Evolutionary conservation across 139 green algal species (phyloP), one percentile per base, ranked within the genome.

Genomic region (Astrephomene gubernaculifera): DNA sequence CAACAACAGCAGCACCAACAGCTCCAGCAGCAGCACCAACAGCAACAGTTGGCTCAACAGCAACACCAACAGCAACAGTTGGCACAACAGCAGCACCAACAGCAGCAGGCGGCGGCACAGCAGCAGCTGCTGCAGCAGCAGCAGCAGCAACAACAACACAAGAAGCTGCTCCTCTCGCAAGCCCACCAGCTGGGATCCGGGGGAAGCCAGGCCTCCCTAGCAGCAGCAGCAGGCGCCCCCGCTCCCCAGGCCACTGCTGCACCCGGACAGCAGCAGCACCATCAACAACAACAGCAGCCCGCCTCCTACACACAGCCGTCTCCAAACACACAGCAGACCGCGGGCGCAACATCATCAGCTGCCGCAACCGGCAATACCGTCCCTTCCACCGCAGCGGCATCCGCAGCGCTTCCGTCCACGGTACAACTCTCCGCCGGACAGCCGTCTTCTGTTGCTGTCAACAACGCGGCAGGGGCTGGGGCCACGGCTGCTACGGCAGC

Each of bases 21-120:
- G 25, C 43, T 43, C 27, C 25, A 49, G 49, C 71, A 80, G 38
- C 38, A 36, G 10, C 31, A 33, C 35, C 45, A 67, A 1, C 25
- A 41, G 70, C 70, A 79, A 41, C 43, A 61, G 31, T 44, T 64
- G 6, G 29, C 39, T 2, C 24, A 24, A 25, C 43, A 64, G 24
- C 33, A 27, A 17, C 70, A 79, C 5, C 63, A 76, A 29, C 79
- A 76, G 64, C 79, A 76, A 36, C 63, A 70, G 67, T 27, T 29
- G 43, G 43, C 61, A 29, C 43, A 43, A 27, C 70, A 76, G 17
- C 69, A 76, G 24, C 69, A 76, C 2, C 39, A 60, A 29, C 69
- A 76, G 36, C 69, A 76, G 39, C 69, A 76, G 38, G 19, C 19
- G 29, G 39, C 57, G 27, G 21, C 36, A 41, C 69, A 76, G 39